Evolutionary conservation across 1,139 yeast genomes (phyloP).

Genomic region (Yamadazyma dendronema): DNA sequence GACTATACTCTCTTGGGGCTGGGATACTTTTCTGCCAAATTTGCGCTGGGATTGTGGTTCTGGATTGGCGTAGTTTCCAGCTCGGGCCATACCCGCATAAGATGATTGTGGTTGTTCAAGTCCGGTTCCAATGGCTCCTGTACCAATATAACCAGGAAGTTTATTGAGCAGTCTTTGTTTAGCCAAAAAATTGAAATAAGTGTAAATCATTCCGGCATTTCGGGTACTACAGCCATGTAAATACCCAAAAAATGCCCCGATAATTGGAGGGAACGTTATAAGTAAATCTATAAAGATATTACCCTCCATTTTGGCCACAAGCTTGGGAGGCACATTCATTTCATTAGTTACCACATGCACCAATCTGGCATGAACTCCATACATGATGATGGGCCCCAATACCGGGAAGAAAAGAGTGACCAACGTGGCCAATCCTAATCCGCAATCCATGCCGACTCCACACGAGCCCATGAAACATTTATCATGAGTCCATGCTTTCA

Average conservation of each 20-base stretch:
- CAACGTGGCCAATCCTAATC: slow-evolving; percentile 73
- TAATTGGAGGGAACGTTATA: slow-evolving; percentile 72
- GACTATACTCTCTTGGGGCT: slow-evolving; percentile 13
- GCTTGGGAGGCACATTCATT: slow-evolving; percentile 55
- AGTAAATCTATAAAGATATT: slow-evolving; percentile 72
- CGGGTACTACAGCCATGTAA: slow-evolving; percentile 84
- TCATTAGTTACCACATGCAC: slow-evolving; percentile 54
- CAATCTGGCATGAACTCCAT: slow-evolving; percentile 68
- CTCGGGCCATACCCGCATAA: neutral
- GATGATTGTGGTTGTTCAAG: slow-evolving; percentile 5
- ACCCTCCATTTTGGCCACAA: slow-evolving; percentile 68
- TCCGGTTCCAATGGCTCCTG: slow-evolving; percentile 16
- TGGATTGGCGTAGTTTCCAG: slow-evolving; percentile 3
- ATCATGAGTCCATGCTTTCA: slow-evolving; percentile 83
- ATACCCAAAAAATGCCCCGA: slow-evolving; percentile 79
- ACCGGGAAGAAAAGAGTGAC: slow-evolving; percentile 66
- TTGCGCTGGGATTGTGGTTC: slow-evolving; percentile 11
- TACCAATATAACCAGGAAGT: slow-evolving; percentile 22
- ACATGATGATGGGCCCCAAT: slow-evolving; percentile 80
- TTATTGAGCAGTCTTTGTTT: slow-evolving; percentile 27
- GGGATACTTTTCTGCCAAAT: slow-evolving; percentile 3
- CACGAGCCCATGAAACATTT: slow-evolving; percentile 76
- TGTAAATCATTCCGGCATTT: slow-evolving; percentile 76
- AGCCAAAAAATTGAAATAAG: slow-evolving; percentile 39
- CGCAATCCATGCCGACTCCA: slow-evolving; percentile 66